Base-by-base conservation (phyloP, 805 yeast genomes). In the Metschnikowia picachoensis region DNA sequence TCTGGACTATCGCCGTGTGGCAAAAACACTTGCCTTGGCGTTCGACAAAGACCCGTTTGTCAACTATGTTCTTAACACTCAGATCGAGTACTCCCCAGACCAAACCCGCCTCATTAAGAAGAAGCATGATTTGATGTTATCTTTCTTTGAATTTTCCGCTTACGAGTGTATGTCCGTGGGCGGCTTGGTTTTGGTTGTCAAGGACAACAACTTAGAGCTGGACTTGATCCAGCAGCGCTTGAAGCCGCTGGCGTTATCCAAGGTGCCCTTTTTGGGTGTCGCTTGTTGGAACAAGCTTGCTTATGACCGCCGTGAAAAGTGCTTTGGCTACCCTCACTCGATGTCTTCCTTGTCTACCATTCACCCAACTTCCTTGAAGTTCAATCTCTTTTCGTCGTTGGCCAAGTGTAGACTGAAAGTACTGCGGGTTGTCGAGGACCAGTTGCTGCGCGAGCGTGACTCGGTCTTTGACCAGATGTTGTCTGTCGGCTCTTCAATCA, bases 1-100 rank as follows among this genome's bases (percentile, higher is more conserved):
- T 37, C 57, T 54, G 42, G 83, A 79, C 52, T 80, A 77, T 54
- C 75, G 72, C 49, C 70, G 79, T 48, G 81, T 81, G 27, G 83
- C 83, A 20, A 68, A 68, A 47, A 78, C 83, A 8, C 65, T 80
- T 43, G 70, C 72, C 44, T 62, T 76, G 44, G 78, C 82, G 4
- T 80, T 80, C 57, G 74, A 72, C 52, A 74, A 76, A 42, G 85
- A 80, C 59, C 73, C 78, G 29, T 78, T 78, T 53, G 73, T 77
- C 47, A 69, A 71, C 50, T 79, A 78, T 51, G 65, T 69, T 33
- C 68, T 75, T 48, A 78, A 74, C 43, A 68, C 74, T 9, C 46
- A 41, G 33, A 40, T 45, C 31, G 50, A 44, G 32, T 46, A 48
- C 34, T 39, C 46, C 4, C 37, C 55, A 20, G 46, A 43, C 32